Conservation (phyloP, 2,329 filamentous ascomycete species). For the Sporothrix curviconia region DNA sequence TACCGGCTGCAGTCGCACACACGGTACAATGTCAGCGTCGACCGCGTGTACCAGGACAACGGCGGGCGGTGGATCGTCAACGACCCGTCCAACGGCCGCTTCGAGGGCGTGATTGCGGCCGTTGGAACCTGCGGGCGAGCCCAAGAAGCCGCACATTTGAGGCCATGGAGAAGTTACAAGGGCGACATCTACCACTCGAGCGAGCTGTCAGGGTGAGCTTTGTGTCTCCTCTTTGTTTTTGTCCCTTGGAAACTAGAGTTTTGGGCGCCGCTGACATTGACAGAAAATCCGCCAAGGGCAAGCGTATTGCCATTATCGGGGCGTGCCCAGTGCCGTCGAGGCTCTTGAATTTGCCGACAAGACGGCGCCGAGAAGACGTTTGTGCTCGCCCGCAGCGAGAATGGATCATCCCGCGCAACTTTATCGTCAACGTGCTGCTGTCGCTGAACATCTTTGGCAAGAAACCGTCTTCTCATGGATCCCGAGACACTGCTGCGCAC, state of each 20-base stretch:
- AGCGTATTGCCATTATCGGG: constrained; percentile 72
- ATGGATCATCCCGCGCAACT: constrained; percentile 84
- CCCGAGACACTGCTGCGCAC: constrained; percentile 65
- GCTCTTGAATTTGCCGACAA: constrained; percentile 71
- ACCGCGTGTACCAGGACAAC: constrained; percentile 51
- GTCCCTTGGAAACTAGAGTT: no score
- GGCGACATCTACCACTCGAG: constrained; percentile 71
- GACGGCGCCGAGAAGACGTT: constrained; percentile 60
- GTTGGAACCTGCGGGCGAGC: constrained; percentile 75
- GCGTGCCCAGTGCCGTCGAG: constrained; percentile 75
- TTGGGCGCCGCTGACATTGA: neutral
- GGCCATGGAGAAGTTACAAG: constrained; percentile 64
- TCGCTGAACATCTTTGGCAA: constrained; percentile 71
- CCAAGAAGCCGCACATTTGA: constrained; percentile 63
- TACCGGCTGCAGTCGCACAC: constrained; percentile 68
- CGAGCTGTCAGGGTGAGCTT: constrained; percentile 53
- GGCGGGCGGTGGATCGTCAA: constrained; percentile 66
- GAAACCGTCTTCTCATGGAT: constrained; percentile 72
- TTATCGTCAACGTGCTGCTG: constrained; percentile 65
- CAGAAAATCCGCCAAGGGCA: constrained; percentile 61
- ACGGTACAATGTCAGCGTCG: constrained; percentile 62
- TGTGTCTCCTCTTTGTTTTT: neutral
- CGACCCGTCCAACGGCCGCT: constrained; percentile 59
- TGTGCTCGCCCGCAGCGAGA: constrained; percentile 70
- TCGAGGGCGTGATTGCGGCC: constrained; percentile 72